phyloP scores from a whole-genome alignment of 345 rosid genomes.

The Syzygium oleosum region DNA sequence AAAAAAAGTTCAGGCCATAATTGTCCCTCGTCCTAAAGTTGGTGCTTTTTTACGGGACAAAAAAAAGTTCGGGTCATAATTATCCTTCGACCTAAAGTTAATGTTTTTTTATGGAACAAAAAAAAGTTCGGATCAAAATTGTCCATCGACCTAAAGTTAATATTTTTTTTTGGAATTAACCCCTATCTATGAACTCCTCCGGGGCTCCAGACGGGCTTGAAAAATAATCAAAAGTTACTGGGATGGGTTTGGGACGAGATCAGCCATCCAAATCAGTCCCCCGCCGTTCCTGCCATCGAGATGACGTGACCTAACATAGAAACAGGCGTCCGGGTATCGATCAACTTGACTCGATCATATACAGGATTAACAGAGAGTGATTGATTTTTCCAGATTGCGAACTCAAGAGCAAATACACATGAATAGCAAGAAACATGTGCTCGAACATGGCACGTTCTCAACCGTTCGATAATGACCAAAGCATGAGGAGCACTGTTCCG shows the following conservation, averaged over 20 bases:
- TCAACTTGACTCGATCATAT: background rate
- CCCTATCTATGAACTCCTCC: no score
- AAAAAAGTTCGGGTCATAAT: no score
- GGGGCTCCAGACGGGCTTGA: background rate
- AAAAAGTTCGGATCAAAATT: no score
- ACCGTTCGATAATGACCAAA: background rate
- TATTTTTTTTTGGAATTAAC: no score
- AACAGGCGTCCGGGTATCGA: background rate
- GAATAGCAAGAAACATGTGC: background rate
- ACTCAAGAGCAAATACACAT: background rate
- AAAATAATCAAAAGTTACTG: background rate
- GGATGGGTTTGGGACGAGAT: background rate
- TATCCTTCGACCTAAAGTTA: no score
- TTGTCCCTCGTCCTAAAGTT: no score
- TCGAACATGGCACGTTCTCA: background rate
- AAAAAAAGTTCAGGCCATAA: no score
- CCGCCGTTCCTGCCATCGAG: background rate
- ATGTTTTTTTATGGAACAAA: no score
- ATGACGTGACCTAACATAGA: background rate
- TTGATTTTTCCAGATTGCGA: background rate
- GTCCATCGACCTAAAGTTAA: no score
- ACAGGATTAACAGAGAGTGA: background rate
- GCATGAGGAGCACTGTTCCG: background rate
- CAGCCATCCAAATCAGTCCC: background rate
- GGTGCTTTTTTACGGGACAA: no score